A percentile compares a stretch with the other conserved stretches of the same genome.
phyloP scores from a whole-genome alignment of 2,329 filamentous ascomycete genomes.

The Fusarium mangiferae region DNA sequence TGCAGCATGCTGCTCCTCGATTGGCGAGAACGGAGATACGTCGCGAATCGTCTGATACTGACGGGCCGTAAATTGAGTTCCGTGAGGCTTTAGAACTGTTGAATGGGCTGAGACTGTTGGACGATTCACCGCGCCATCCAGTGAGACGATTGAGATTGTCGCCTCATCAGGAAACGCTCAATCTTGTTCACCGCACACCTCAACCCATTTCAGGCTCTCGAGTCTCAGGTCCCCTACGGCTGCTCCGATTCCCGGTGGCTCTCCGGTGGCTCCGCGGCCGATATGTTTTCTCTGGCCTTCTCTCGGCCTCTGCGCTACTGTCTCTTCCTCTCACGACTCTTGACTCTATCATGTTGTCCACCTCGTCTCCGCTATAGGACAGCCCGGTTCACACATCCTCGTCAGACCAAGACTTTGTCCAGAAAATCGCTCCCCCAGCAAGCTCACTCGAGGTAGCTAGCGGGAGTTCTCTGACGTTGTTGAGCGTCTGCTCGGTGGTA shows the following conservation, averaged over 20 bases:
- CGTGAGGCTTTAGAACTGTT: conserved; percentile 15
- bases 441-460: conserved; percentile 43
- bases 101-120: conserved; percentile 38
- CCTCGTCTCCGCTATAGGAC: conserved; percentile 34
- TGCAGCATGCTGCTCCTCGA: conserved; percentile 32
- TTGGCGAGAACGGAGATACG: conserved; percentile 31
- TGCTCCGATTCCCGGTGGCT: conserved; percentile 35
- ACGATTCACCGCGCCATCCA: conserved; percentile 28
- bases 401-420: conserved; percentile 35
- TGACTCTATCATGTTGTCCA: conserved; percentile 23
- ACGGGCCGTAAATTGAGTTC: conserved; percentile 14
- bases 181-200: conserved; percentile 43
- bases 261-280: conserved; percentile 39
- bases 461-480: conserved; percentile 38
- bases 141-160: conserved; percentile 28
- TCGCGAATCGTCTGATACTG: conserved; percentile 24
- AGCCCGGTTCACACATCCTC: conserved; percentile 23
- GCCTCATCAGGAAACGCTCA: conserved; percentile 13
- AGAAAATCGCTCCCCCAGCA: conserved; percentile 31
- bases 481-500: conserved; percentile 41
- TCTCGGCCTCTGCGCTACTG: conserved; percentile 36
- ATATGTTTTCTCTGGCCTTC: conserved; percentile 38
- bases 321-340: conserved; percentile 35
- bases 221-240: conserved; percentile 8
- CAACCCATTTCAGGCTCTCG: conserved; percentile 24